Evolutionary conservation across 2,329 filamentous ascomycete genomes (phyloP).

Genomic region (Hypomyces perniciosus): DNA sequence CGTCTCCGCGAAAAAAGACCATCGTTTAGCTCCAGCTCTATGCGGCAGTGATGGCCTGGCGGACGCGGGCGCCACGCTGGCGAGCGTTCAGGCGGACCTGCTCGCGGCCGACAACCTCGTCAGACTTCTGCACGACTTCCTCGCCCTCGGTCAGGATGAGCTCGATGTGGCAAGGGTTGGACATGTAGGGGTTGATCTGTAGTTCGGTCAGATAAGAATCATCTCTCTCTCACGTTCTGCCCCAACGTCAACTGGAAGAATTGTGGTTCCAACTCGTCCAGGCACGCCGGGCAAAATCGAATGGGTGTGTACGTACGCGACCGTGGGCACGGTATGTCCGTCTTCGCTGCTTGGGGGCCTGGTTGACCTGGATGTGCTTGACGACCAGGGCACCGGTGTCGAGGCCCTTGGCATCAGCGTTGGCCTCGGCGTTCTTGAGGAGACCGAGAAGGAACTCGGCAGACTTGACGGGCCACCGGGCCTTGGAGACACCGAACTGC

Average conservation of each 20-base stretch:
- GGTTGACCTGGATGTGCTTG: slow-evolving; percentile 99
- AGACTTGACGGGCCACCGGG: slow-evolving; percentile 98
- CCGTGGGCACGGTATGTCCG: slow-evolving; percentile 99
- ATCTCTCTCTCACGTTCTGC: not conserved
- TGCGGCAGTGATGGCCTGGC: slow-evolving; percentile 59
- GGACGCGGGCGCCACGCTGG: slow-evolving; percentile 73
- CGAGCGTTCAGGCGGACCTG: slow-evolving; percentile 71
- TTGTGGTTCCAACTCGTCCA: not conserved
- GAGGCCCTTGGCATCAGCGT: slow-evolving; percentile 94
- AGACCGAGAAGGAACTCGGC: slow-evolving; percentile 96
- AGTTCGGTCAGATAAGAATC: not conserved
- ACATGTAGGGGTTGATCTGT: slow-evolving; percentile 99
- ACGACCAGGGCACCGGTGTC: slow-evolving; percentile 96
- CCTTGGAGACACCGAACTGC: slow-evolving; percentile 95
- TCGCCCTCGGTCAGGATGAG: slow-evolving; percentile 97
- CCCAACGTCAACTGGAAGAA: too few species aligned
- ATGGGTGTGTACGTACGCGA: slow-evolving; percentile 67
- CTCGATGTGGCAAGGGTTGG: slow-evolving; percentile 99
- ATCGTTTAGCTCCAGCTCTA: slow-evolving; percentile 33
- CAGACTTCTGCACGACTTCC: slow-evolving; percentile 90
- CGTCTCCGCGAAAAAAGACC: not conserved
- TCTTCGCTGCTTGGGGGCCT: slow-evolving; percentile 98
- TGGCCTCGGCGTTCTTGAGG: slow-evolving; percentile 95
- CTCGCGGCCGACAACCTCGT: slow-evolving; percentile 70
- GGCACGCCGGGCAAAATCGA: not conserved